Evolutionary conservation across 2,329 filamentous ascomycete species (phyloP), one percentile per base, ranked within the genome.

Genomic region (Drechslera avenae): DNA sequence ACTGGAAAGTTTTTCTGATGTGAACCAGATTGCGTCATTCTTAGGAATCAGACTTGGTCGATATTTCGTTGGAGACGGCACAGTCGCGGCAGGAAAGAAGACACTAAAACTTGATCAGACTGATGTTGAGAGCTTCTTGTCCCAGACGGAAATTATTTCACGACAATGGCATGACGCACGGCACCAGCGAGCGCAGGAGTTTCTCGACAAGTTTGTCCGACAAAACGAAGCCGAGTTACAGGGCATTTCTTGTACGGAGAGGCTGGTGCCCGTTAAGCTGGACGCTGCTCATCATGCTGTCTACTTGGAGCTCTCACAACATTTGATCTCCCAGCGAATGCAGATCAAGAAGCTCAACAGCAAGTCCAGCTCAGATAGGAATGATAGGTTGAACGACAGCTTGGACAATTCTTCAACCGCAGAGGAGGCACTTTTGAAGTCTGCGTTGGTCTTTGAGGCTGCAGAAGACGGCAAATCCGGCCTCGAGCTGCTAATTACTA

Each of bases 1-100:
- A 0, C 62, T 87, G 2, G 75, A 77, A 4, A 79, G 83, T 46
- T 86, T 86, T 59, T 77, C 79, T 1, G 82, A 86, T 54, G 74
- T 88, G 7, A 83, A 85, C 43, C 77, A 76, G 13, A 83, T 87
- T 50, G 83, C 83, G 1, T 73, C 72, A 1, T 78, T 86, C 13
- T 64, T 88, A 2, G 78, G 80, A 1, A 69, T 86, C 17, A 75
- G 78, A 37, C 71, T 88, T 0, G 84, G 82, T 2, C 67, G 80
- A 16, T 78, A 84, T 39, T 79, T 83, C 34, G 79, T 79, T 49
- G 75, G 76, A 2, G 66, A 74, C 14, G 76, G 73, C 2, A 63
- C 73, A 4, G 68, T 77, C 3, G 79, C 78, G 31, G 74, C 74
- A n/a, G 78, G 80, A 19, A 70, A 80, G 28, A 76, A 74, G 42